A percentile compares a stretch with the other conserved stretches of the same genome.
Evolutionary conservation across 2,329 filamentous ascomycete genomes (phyloP).

Genomic region (Plectosphaerella cucumerina): DNA sequence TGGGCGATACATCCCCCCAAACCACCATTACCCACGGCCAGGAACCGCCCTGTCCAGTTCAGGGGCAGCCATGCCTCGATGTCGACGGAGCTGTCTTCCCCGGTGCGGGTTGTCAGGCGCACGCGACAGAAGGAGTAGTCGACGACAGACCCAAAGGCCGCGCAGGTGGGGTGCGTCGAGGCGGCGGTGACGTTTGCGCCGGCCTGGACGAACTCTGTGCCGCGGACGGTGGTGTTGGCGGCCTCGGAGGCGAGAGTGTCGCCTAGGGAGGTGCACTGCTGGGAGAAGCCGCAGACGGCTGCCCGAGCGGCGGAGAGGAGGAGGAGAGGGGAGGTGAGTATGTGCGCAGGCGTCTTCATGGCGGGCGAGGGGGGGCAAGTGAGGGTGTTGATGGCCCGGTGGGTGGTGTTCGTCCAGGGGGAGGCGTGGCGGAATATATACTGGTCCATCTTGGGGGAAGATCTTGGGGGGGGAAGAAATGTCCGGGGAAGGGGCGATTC

Average conservation of each 20-base stretch:
- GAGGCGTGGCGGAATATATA: too few species aligned
- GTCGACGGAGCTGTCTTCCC: slow-evolving; percentile 34
- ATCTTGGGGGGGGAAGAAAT: too few species aligned
- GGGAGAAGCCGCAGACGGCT: not conserved
- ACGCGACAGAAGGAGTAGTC: slow-evolving; percentile 20
- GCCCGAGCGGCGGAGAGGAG: not conserved
- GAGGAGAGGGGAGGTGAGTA: not conserved
- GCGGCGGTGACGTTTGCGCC: slow-evolving; percentile 27
- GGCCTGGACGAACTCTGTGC: slow-evolving; percentile 1
- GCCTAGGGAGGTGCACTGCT: not conserved
- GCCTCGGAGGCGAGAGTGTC: not conserved
- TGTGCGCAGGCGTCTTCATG: not conserved
- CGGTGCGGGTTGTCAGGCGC: slow-evolving; percentile 17
- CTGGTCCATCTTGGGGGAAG: too few species aligned
- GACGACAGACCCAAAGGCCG: slow-evolving; percentile 8
- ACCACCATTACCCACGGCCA: slow-evolving; percentile 45
- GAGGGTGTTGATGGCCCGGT: too few species aligned
- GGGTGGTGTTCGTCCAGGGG: too few species aligned
- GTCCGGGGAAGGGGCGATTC: too few species aligned
- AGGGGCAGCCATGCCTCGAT: slow-evolving; percentile 44
- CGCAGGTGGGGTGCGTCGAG: slow-evolving; percentile 28
- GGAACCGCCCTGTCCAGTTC: slow-evolving; percentile 38
- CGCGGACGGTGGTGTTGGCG: slow-evolving; percentile 20
- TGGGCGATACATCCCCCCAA: slow-evolving; percentile 42
- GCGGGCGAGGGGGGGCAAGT: not conserved